A percentile compares a stretch with the other conserved stretches of the same genome.
phyloP scores from a whole-genome alignment of 2,329 filamentous ascomycete genomes.

The Aspergillus melleus region DNA sequence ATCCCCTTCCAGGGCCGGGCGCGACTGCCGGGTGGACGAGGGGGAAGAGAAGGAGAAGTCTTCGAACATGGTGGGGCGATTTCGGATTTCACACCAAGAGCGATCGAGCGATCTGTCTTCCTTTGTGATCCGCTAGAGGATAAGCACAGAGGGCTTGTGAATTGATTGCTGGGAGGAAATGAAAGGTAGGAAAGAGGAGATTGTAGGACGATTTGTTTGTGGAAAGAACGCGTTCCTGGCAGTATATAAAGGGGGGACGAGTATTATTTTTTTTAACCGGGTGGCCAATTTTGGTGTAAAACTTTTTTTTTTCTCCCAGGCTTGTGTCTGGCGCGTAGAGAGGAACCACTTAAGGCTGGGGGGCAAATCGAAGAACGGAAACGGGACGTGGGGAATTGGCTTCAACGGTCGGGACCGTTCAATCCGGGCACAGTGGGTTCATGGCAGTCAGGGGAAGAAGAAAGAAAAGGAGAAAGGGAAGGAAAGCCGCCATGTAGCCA shows the following conservation, averaged over 20 bases:
- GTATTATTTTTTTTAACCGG: background rate
- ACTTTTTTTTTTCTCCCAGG: background rate
- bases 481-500: background rate
- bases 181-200: background rate
- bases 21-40: conserved; percentile 30
- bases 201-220: background rate
- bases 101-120: background rate
- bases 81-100: background rate
- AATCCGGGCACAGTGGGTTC: background rate
- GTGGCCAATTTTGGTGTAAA: background rate
- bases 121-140: background rate
- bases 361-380: background rate
- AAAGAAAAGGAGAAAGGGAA: background rate
- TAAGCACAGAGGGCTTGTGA: background rate
- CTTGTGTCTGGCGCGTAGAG: background rate
- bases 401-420: background rate
- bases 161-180: background rate
- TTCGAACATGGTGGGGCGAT: conserved; percentile 37
- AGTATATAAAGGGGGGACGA: background rate
- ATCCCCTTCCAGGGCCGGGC: conserved; percentile 31
- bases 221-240: background rate
- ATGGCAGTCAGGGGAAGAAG: background rate
- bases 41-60: conserved; percentile 44
- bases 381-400: background rate
- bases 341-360: background rate